A percentile compares a stretch with the other conserved stretches of the same genome.
Evolutionary conservation across 148 eudicot species (phyloP).

Genomic region (Suaeda aralocaspica): DNA sequence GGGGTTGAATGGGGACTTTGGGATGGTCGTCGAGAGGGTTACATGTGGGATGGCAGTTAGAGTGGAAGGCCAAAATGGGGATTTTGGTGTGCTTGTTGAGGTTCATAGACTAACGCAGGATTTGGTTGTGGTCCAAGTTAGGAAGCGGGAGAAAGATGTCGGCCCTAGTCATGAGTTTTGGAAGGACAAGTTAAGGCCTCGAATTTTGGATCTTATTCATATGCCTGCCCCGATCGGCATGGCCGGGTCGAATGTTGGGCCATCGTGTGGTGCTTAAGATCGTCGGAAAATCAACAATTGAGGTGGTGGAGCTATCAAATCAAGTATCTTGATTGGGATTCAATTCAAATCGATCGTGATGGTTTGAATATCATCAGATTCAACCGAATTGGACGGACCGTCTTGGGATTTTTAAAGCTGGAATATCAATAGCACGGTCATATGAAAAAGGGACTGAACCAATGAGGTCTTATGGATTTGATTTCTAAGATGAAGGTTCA

Average conservation of each 20-base stretch:
- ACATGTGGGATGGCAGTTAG: conserved; percentile 31
- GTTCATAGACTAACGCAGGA: conserved; percentile 23
- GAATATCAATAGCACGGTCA: neutral
- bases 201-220: conserved; percentile 13
- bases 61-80: conserved; percentile 41
- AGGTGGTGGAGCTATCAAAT: neutral
- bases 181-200: conserved; percentile 21
- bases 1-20: conserved; percentile 34
- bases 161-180: conserved; percentile 24
- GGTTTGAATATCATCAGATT: too few species aligned
- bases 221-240: neutral
- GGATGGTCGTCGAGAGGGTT: conserved; percentile 27
- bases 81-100: conserved; percentile 28
- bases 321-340: neutral
- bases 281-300: neutral
- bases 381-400: neutral
- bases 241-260: neutral
- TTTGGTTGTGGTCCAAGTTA: conserved; percentile 24
- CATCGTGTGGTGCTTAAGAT: neutral
- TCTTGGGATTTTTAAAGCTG: neutral
- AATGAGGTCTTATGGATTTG: conserved; percentile 11
- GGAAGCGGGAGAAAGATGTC: conserved; percentile 25
- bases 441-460: neutral
- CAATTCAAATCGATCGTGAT: too few species aligned
- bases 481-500: conserved; percentile 2